phyloP scores from a whole-genome alignment of 768 basidiomycete genomes.

The Tylopilus subfusipes region DNA sequence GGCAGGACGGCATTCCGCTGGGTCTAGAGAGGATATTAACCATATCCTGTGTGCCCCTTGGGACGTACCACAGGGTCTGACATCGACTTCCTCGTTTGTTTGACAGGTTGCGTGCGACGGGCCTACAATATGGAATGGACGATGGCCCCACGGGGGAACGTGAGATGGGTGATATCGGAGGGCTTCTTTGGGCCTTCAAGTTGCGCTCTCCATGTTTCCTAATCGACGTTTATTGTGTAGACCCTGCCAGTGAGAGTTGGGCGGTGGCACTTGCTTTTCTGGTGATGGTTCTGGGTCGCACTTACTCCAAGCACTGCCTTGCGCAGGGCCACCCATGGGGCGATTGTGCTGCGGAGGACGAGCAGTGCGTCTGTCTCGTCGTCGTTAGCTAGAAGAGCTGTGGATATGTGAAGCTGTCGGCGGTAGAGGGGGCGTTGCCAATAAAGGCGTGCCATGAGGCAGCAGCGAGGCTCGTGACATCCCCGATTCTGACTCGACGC shows the following conservation, averaged over 20 bases:
- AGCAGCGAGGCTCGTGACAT: constrained; percentile 11
- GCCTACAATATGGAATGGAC: neutral
- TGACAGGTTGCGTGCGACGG: neutral
- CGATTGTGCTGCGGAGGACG: too few species aligned
- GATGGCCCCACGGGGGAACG: neutral
- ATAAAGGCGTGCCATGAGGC: constrained; percentile 27
- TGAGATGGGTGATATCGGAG: neutral
- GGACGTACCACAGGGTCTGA: neutral
- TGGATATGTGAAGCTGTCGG: too few species aligned
- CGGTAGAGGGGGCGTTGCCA: neutral
- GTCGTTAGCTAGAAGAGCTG: too few species aligned
- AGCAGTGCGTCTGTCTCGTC: too few species aligned
- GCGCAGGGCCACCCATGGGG: too few species aligned
- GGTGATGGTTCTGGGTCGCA: too few species aligned
- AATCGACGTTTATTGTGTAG: constrained; percentile 2
- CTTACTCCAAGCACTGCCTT: neutral
- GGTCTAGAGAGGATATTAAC: neutral
- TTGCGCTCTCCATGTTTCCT: neutral
- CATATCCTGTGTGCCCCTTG: too few species aligned
- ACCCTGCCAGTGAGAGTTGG: constrained; percentile 4
- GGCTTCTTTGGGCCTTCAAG: constrained; percentile 2
- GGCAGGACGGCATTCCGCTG: constrained; percentile 4
- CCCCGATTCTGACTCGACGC: neutral
- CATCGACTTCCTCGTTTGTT: neutral
- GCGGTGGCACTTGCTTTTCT: constrained; percentile 8